Evolutionary conservation across 306 rosid species (phyloP), one percentile per base, ranked within the genome.

Genomic region (Argentina anserina): DNA sequence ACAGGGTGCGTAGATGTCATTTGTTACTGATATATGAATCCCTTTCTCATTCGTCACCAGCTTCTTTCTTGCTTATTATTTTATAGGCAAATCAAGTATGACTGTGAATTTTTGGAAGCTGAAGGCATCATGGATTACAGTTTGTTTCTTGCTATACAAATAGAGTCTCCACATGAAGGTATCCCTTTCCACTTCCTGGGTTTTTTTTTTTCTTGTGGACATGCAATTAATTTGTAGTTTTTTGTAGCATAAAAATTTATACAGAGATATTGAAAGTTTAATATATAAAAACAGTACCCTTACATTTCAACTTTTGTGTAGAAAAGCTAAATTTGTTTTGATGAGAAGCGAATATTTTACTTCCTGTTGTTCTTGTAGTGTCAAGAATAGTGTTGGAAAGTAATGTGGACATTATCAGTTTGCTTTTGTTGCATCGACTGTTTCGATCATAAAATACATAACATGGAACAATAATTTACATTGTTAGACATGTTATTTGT

Each of bases 81-180:
- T 43, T 66, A 59, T 65, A 85, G 88, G 67, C 88, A 85, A 82
- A 69, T 85, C 82, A 82, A 82, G 75, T 60, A 43, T 67, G 88
- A 85, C 37, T 85, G 86, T 5, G 80, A 82, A 65, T 82, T 82
- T 67, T 74, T 85, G 79, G 88, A 73, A 75, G 82, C 71, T 6
- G 84, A 79, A 55, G 86, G 84, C 73, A 66, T 82, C 73, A 85
- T 85, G 88, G 78, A 82, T 77, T 85, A 82, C 31, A 82, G 88
- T 67, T 69, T 85, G 36, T 70, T 85, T 78, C 80, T 85, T 63
- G 78, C 82, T 61, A 67, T 85, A 45, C 86, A 79, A 68, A 18
- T 70, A 15, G 60, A 64, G 43, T 55, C 68, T 46, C 50, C 75
- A 43, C 64, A 29, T 46, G 67, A 82, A 79, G 88, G 86, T 79